Evolutionary conservation across 805 yeast genomes (phyloP).

Genomic region (Candida easanensis): DNA sequence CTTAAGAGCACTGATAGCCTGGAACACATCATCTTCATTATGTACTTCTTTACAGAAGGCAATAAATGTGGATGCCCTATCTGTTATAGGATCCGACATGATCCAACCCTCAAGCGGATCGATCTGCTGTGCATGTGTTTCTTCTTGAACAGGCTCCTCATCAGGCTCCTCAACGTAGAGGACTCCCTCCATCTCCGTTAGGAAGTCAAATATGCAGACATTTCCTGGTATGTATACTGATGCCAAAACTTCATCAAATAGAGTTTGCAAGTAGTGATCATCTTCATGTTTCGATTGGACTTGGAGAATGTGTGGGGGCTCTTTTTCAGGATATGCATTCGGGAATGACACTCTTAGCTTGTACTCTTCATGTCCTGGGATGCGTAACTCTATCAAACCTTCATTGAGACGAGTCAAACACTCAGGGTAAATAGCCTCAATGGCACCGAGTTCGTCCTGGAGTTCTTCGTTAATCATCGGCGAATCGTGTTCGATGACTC

Average conservation of each 20-base stretch:
- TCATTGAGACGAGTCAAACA: slow-evolving; percentile 38
- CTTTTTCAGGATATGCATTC: slow-evolving; percentile 57
- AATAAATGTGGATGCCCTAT: slow-evolving; percentile 81
- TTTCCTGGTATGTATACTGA: slow-evolving; percentile 54
- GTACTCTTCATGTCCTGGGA: slow-evolving; percentile 63
- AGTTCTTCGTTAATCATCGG: slow-evolving; percentile 44
- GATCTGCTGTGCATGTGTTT: neutral
- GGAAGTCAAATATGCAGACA: slow-evolving; percentile 78
- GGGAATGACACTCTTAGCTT: slow-evolving; percentile 73
- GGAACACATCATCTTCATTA: slow-evolving; percentile 66
- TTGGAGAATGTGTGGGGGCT: slow-evolving; percentile 60
- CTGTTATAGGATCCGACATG: slow-evolving; percentile 72
- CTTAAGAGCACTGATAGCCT: slow-evolving; percentile 47
- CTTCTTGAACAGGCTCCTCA: slow-evolving; percentile 7
- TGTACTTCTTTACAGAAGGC: slow-evolving; percentile 66
- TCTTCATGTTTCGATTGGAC: slow-evolving; percentile 37
- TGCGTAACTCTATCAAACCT: slow-evolving; percentile 41
- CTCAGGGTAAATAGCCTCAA: slow-evolving; percentile 84
- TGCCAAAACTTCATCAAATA: slow-evolving; percentile 50
- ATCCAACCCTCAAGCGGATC: slow-evolving; percentile 73
- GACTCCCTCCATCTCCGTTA: slow-evolving; percentile 62
- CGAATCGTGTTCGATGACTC: neutral
- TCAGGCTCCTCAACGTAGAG: slow-evolving; percentile 34
- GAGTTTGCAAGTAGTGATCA: slow-evolving; percentile 44
- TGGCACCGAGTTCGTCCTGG: slow-evolving; percentile 73